Base-by-base conservation (phyloP, 176 grass and related monocot genomes). In the Oryza glumipatula region DNA sequence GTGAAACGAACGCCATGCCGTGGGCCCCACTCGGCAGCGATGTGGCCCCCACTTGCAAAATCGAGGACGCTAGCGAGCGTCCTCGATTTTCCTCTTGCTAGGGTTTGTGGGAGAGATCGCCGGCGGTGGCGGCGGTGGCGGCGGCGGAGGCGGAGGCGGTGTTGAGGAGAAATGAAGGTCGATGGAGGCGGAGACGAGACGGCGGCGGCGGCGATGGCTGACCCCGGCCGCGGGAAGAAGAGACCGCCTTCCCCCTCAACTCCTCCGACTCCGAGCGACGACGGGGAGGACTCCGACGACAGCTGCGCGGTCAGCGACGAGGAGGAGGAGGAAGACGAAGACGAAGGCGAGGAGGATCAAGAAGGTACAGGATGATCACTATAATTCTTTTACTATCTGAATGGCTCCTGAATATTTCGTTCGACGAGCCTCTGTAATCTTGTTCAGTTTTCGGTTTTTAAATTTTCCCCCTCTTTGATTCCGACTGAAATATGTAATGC, bases 191-290 rank as follows among this genome's bases (percentile, higher is more conserved):
- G 68, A 65, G 76, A 38, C 30, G 28, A 39, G 14, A 23, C 45
- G 12, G 3, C 36, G 19, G 26, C 43, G 12, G 7, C 28, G 24
- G 0, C 24, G 26, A 26, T 26, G 26, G 26, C 24, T 72, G 14
- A 33, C 28, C 1, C 54, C 19, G 21, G 7, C 43, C 39, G 54
- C 14, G 76, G 68, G 1, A 73, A 65, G 67, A 86, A 86, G 84
- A 72, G 84, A 52, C 52, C 41, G 11, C 38, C 19, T 5, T 38
- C 83, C 26, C 52, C 70, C 14, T 23, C n/a, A 33, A 44, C 16
- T 75, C 46, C 33, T 22, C 35, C 33, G 22, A 45, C 35, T 5
- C 35, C 35, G 35, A 36, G 35, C 35, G 35, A 61, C 16, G 70
- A 75, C n/a, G 44, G 68, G 2, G 32, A 47, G 9, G 32, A 74